phyloP scores from a whole-genome alignment of 2,329 filamentous ascomycete species.

The Aspergillus fumigatiaffinis region DNA sequence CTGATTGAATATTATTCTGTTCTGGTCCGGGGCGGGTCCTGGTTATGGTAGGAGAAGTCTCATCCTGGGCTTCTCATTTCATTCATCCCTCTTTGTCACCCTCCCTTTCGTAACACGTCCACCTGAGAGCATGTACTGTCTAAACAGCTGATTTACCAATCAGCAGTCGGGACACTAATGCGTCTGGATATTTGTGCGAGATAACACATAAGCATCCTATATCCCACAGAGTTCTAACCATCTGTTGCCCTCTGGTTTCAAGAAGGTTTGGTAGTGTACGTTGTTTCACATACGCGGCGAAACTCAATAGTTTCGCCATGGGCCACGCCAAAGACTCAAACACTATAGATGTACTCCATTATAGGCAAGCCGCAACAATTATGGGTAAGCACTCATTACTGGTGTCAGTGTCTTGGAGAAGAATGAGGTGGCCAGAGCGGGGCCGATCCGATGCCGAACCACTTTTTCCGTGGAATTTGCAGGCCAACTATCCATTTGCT shows the following conservation, averaged over 20 bases:
- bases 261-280: background rate
- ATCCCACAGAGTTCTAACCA: background rate
- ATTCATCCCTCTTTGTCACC: background rate
- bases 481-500: conserved; percentile 17
- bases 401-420: background rate
- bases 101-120: background rate
- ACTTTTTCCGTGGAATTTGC: conserved; percentile 18
- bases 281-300: background rate
- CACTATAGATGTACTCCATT: background rate
- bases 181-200: background rate
- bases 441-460: conserved; percentile 9
- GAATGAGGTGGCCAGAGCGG: conserved; percentile 8
- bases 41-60: background rate
- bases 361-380: background rate
- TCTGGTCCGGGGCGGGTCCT: background rate
- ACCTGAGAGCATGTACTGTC: background rate
- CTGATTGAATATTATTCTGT: background rate
- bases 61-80: too few relatives aligned
- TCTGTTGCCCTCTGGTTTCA: background rate
- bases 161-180: background rate
- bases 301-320: too few relatives aligned
- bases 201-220: background rate
- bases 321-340: background rate
- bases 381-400: background rate
- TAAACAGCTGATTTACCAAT: background rate